These are phyloP conservation scores for Podospora sp. DNA, from an alignment of 495 filamentous ascomycete genomes.

Conservation along the genomic window DNA sequence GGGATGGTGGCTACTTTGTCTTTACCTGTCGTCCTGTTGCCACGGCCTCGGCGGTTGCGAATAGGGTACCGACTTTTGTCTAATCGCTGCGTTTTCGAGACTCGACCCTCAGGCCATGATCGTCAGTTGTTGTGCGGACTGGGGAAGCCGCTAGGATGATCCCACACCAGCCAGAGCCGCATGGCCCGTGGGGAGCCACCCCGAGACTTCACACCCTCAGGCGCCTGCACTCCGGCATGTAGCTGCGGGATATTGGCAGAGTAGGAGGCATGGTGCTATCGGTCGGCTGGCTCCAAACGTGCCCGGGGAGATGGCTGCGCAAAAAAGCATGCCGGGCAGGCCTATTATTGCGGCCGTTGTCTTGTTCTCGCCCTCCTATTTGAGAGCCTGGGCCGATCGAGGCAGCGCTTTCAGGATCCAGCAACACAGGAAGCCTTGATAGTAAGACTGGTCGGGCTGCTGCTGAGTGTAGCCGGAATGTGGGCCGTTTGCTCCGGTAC, in stretches of 20 bases:
- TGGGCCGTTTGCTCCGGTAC: too few species aligned
- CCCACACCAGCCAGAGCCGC: constrained; percentile 1
- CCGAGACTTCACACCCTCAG: neutral
- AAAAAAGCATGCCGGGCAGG: neutral
- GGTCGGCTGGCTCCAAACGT: neutral
- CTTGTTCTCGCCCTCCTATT: neutral
- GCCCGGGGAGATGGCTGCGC: neutral
- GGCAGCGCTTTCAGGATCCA: neutral
- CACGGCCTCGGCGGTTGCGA: neutral
- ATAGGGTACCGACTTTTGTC: neutral
- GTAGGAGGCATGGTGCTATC: neutral
- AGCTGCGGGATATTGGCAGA: constrained; percentile 4
- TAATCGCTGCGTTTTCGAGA: neutral
- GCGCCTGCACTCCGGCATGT: neutral
- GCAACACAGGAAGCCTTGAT: neutral
- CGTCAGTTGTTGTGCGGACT: neutral
- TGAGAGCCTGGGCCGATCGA: neutral
- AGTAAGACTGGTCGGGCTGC: neutral
- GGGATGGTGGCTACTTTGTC: neutral
- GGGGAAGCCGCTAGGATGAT: neutral
- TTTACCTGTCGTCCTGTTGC: neutral
- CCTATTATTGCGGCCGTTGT: neutral
- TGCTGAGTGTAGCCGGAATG: too few species aligned
- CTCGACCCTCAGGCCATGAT: neutral
- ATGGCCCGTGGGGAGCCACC: neutral